Base-by-base conservation (phyloP, 2,329 filamentous ascomycete species). In the Torrubiella hemipterigena region DNA sequence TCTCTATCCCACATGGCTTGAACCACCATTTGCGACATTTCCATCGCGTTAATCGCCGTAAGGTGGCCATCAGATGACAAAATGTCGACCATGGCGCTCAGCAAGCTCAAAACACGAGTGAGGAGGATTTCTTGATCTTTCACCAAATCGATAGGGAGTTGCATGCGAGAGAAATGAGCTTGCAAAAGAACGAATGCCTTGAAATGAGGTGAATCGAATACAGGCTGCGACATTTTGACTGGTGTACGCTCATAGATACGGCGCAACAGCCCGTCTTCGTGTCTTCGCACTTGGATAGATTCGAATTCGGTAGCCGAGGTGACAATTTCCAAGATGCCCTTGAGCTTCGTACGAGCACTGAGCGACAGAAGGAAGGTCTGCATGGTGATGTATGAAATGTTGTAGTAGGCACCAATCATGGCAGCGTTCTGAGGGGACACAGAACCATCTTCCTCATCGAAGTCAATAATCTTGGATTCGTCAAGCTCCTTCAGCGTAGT, bases 1-100 rank as follows among this genome's bases (percentile, higher is more conserved):
- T 98, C 91, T 35, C 87, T 81, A 59, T 98, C 89, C 91, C 91
- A 98, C 84, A 96, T 94, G 30, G 81, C 87, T 59, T 98, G 91
- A 4, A 98, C 87, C 32, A 93, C 84, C 91, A 98, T 98, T 52
- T 98, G 91, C 10, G 84, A 93, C 73, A 98, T 85, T 55, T 98
- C 91, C 89, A 98, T 98, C 17, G 91, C 91, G 47, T 81, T 87
- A 79, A 95, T 93, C 37, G 91, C 89, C 51, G 98, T 98, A 39
- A 98, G 69, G 47, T 95, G 85, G 11, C 89, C 91, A 46, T 98
- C 87, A 1, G 87, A 95, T 8, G 86, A 94, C 21, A 98, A 70
- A 12, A 98, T 86, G 52, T 98, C 91, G 15, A 96, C 91, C 47
- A 81, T 84, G 15, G 91, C 89, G 51, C 83, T 93, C 28, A 98